These are phyloP conservation scores for Leishmania lainsoni DNA, from an alignment of 208 protist genomes.

Conservation along the genomic window DNA sequence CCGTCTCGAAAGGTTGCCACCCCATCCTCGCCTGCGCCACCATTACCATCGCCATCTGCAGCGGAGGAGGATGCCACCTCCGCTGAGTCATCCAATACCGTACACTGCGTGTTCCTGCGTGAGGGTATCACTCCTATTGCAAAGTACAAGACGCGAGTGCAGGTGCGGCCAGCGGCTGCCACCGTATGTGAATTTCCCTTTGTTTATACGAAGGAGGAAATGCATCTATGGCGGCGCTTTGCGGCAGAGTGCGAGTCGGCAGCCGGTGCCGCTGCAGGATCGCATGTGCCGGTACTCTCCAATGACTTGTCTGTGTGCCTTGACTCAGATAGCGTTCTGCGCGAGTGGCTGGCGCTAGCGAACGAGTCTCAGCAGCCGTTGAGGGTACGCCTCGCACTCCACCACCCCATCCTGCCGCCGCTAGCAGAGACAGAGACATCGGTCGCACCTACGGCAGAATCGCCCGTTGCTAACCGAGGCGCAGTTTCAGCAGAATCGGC, in stretches of 20 bases:
- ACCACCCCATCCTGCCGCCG: constrained; percentile 7
- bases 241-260: constrained; percentile 13
- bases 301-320: constrained; percentile 30
- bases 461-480: not conserved
- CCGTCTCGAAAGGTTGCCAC: not conserved
- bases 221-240: constrained; percentile 35
- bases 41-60: not conserved
- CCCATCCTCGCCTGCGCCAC: not conserved
- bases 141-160: constrained; percentile 21
- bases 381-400: constrained; percentile 14
- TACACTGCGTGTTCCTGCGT: constrained; percentile 12
- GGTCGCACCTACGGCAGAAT: not conserved
- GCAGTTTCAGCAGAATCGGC: not conserved
- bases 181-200: constrained; percentile 21
- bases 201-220: constrained; percentile 36
- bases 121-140: not conserved
- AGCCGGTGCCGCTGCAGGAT: not conserved
- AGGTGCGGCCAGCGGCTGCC: not conserved
- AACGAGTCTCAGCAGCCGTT: constrained; percentile 44
- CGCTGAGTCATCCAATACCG: not conserved
- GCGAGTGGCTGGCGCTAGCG: constrained; percentile 51
- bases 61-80: not conserved
- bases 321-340: constrained; percentile 32
- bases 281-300: constrained; percentile 29
- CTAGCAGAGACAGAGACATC: not conserved